Evolutionary conservation across 1,139 yeast genomes (phyloP), one percentile per base, ranked within the genome.

Genomic region (Nakaseomyces glabratus): DNA sequence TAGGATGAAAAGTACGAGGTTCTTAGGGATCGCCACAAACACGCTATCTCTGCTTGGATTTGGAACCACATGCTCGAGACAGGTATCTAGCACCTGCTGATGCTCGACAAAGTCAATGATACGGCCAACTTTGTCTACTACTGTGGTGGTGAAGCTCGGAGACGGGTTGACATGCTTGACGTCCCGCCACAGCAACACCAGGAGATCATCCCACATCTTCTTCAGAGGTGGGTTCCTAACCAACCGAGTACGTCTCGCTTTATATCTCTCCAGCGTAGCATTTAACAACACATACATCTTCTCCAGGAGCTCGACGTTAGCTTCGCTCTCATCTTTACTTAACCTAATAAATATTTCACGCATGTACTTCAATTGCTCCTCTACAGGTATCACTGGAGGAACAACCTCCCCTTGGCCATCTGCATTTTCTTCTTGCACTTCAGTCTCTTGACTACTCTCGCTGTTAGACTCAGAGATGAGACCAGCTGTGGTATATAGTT

Each of bases 11-110:
- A 54, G 42, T 6, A 39, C 24, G 8, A 45, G 18, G 41, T 49
- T 48, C 39, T 52, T 52, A 17, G 44, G 8, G 6, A 46, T 17
- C 9, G 41, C 46, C 11, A 39, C 17, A 2, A 44, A 9, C 6
- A 47, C 19, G 31, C 35, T 42, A 35, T 52, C 56, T 7, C 33
- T 35, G 6, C 31, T 16, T 19, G 55, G 52, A 33, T 51, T 41
- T 10, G 57, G 53, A 3, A 52, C 46, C 20, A 52, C 32, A 15
- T 36, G 33, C 8, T 45, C 41, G 10, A 41, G 36, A 31, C 47
- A 35, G 11, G 42, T 35, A 15, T 35, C 40, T 17, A 41, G 30
- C 31, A 40, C 31, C 20, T 36, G 41, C 11, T 41, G 34, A 16
- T 35, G 35, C 25, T 36, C 28, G 17, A 24, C 24, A 19, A 24